A percentile compares a stretch with the other conserved stretches of the same genome.
Conservation (phyloP, 495 filamentous ascomycete species). For the Penicillium cinerascens region DNA sequence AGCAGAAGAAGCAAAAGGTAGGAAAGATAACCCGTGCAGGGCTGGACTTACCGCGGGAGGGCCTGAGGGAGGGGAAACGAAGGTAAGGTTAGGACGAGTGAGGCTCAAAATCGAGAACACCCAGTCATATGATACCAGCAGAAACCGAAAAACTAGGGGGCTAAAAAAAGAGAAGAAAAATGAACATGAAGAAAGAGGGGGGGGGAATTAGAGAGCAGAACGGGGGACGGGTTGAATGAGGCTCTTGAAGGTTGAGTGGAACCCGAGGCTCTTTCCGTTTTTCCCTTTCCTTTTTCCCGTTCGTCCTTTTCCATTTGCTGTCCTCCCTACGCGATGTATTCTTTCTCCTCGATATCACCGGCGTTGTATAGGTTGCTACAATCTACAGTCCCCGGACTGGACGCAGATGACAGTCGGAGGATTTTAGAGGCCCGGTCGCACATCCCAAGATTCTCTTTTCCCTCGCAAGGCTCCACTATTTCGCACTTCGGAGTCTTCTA, state of each 20-base stretch:
- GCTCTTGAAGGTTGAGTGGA: neutral
- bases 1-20: neutral
- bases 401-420: conserved; percentile 5
- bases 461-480: conserved; percentile 15
- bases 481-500: conserved; percentile 15
- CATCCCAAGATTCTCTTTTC: neutral
- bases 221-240: conserved; percentile 8
- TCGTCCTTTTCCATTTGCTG: too few relatives aligned
- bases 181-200: neutral
- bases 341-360: too few relatives aligned
- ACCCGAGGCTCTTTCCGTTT: conserved; percentile 3
- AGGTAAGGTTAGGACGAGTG: neutral
- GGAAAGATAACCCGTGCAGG: neutral
- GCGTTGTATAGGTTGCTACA: too few relatives aligned
- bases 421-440: conserved; percentile 8
- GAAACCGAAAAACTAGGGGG: neutral
- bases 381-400: neutral
- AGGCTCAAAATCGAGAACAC: neutral
- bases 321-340: too few relatives aligned
- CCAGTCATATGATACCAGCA: neutral
- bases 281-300: neutral
- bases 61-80: neutral
- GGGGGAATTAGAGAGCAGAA: neutral
- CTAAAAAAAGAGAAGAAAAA: neutral
- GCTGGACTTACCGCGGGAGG: neutral